phyloP scores from a whole-genome alignment of 192 early-diverging fungal species.

The Mortierella alpina region DNA sequence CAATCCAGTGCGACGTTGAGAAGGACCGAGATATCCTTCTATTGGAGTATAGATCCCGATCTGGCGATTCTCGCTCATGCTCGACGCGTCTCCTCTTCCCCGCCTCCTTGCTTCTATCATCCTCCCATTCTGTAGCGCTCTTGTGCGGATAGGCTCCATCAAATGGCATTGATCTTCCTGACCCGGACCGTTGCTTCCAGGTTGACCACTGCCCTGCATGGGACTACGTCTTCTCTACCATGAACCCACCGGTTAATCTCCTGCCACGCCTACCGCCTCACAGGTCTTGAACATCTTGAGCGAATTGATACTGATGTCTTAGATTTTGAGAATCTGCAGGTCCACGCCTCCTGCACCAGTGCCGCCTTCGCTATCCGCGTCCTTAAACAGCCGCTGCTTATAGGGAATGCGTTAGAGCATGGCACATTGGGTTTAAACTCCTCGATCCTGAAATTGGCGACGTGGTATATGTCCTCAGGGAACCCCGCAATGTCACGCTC shows the following conservation, averaged over 20 bases:
- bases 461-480: too few relatives aligned
- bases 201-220: slow-evolving; percentile 2
- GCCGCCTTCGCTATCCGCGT: too few relatives aligned
- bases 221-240: slow-evolving; percentile 16
- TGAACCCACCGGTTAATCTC: slow-evolving; percentile 20
- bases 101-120: neutral
- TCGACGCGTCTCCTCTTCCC: slow-evolving; percentile 9
- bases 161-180: slow-evolving; percentile 16
- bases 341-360: too few relatives aligned
- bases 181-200: slow-evolving; percentile 36
- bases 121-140: neutral
- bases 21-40: slow-evolving; percentile 26
- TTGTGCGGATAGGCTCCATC: slow-evolving; percentile 10
- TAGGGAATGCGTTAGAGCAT: too few relatives aligned
- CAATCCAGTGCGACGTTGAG: slow-evolving; percentile 3
- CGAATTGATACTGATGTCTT: slow-evolving; percentile 29
- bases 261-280: slow-evolving; percentile 24
- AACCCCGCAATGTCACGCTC: too few relatives aligned
- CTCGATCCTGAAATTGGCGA: too few relatives aligned
- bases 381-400: too few relatives aligned
- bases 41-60: slow-evolving; percentile 5
- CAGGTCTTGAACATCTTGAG: slow-evolving; percentile 32
- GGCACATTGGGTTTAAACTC: too few relatives aligned
- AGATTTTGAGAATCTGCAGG: slow-evolving; percentile 31
- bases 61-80: neutral